Conservation (phyloP, 495 filamentous ascomycete species). For the Saxispiralis lemnorum region DNA sequence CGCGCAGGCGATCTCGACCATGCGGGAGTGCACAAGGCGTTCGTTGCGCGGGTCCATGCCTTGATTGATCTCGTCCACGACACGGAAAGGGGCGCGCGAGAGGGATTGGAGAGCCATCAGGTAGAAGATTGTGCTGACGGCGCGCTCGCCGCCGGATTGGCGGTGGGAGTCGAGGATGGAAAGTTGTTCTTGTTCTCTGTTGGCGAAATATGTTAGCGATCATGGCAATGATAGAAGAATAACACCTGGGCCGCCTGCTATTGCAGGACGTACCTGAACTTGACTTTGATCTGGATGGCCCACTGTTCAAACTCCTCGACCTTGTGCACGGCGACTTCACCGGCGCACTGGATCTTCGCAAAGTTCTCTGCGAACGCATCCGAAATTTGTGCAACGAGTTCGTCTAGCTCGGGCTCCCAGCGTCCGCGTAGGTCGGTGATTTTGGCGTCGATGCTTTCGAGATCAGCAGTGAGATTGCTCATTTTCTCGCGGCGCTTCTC, state of each 20-base stretch:
- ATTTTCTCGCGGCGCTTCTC: slow-evolving; percentile 35
- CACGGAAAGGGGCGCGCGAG: slow-evolving; percentile 91
- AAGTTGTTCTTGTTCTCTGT: slow-evolving; percentile 61
- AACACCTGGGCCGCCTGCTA: too few species aligned
- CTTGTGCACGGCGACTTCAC: slow-evolving; percentile 67
- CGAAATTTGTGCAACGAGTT: slow-evolving; percentile 61
- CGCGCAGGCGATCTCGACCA: slow-evolving; percentile 31
- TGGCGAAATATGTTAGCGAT: background rate
- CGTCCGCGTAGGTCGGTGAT: slow-evolving; percentile 39
- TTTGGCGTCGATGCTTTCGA: slow-evolving; percentile 34
- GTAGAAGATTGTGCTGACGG: slow-evolving; percentile 96
- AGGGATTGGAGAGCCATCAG: slow-evolving; percentile 94
- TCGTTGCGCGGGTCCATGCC: slow-evolving; percentile 98
- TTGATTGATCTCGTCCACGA: slow-evolving; percentile 98
- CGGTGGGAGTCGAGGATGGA: slow-evolving; percentile 76
- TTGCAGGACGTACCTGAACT: slow-evolving; percentile 77
- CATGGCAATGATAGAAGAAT: background rate
- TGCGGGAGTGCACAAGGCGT: slow-evolving; percentile 86
- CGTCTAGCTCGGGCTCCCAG: slow-evolving; percentile 79
- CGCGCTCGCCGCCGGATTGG: slow-evolving; percentile 89
- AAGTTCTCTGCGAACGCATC: slow-evolving; percentile 82
- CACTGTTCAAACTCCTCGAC: slow-evolving; percentile 78
- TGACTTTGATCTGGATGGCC: slow-evolving; percentile 85
- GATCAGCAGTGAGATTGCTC: slow-evolving; percentile 25
- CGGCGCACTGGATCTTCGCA: slow-evolving; percentile 84